Evolutionary conservation across 805 yeast genomes (phyloP).

Genomic region (Citeromyces nyonsensis): DNA sequence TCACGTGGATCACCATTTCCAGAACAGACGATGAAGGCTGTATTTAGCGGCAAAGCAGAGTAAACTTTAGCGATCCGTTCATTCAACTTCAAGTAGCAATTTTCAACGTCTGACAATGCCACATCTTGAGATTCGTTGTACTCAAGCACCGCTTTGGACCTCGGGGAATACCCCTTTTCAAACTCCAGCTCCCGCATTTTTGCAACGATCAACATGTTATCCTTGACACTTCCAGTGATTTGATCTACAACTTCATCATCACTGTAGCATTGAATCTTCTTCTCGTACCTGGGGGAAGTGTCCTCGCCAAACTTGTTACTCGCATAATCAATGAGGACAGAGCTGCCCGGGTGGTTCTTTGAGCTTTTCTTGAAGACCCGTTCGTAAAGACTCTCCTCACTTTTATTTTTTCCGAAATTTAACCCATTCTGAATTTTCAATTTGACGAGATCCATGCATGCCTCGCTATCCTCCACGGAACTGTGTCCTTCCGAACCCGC

Average conservation of each 20-base stretch:
- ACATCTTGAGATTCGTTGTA: conserved; percentile 7
- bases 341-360: conserved; percentile 1
- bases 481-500: conserved; percentile 59
- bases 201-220: conserved; percentile 33
- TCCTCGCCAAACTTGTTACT: background rate
- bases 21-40: conserved; percentile 45
- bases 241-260: conserved; percentile 46
- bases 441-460: conserved; percentile 68
- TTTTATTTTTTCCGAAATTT: conserved; percentile 38
- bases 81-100: conserved; percentile 19
- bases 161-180: conserved; percentile 13
- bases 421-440: conserved; percentile 54
- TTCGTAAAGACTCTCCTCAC: conserved; percentile 14
- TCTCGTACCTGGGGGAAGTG: conserved; percentile 8
- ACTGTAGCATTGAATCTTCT: conserved; percentile 25
- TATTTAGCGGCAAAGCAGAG: conserved; percentile 33
- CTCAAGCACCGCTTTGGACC: conserved; percentile 9
- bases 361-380: conserved; percentile 5
- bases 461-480: conserved; percentile 70
- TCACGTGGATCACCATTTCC: conserved; percentile 47
- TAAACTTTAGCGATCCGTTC: conserved; percentile 31
- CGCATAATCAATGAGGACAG: conserved; percentile 3
- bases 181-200: conserved; percentile 45
- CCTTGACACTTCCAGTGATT: conserved; percentile 17
- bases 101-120: conserved; percentile 4